Evolutionary conservation across 2,329 filamentous ascomycete genomes (phyloP), one percentile per base, ranked within the genome.

Genomic region (Penicillium janthinellum): DNA sequence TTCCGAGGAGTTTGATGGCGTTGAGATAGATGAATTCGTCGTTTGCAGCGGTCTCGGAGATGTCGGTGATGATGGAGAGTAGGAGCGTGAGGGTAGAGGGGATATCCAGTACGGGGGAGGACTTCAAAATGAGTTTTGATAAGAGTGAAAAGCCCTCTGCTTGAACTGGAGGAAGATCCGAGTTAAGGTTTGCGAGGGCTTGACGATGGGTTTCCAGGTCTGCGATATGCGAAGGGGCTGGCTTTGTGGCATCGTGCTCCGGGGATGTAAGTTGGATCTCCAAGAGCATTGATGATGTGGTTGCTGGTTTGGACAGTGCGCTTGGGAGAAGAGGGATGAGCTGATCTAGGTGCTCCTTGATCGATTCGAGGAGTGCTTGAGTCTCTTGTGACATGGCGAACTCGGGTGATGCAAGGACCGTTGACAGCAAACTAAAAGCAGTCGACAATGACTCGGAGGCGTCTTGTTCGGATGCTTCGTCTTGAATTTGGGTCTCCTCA

Each of bases 11-110:
- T 47, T 77, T 79, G 54, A 79, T 77, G 25, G 76, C 77, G 47
- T 78, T 78, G 5, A 79, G 67, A 53, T 80, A 79, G 50, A 79
- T 72, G 57, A 77, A 80, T 62, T 79, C 77, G 48, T 80, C 78
- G 17, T 72, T 75, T 15, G 68, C 64, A 1, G 67, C 59, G 7
- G 70, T 61, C 52, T 72, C 72, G 0, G 73, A 73, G 11, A 69
- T 63, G 49, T 73, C 75, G 3, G 70, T 74, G 35, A 79, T 70
- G 8, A 79, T 67, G 2, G 77, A 78, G 20, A 79, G 59, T 2
- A 80, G 71, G 1, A 79, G 69, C 0, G 75, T 69, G 11, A 78
- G 63, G 1, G 78, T 79, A 7, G 77, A 75, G 2, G 77, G 75
- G 31, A 80, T 77, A 53, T 79, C 77, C 37, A 80, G 72, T 5